Evolutionary conservation across 1,139 yeast species (phyloP), one percentile per base, ranked within the genome.

Genomic region (Diutina siamensis): DNA sequence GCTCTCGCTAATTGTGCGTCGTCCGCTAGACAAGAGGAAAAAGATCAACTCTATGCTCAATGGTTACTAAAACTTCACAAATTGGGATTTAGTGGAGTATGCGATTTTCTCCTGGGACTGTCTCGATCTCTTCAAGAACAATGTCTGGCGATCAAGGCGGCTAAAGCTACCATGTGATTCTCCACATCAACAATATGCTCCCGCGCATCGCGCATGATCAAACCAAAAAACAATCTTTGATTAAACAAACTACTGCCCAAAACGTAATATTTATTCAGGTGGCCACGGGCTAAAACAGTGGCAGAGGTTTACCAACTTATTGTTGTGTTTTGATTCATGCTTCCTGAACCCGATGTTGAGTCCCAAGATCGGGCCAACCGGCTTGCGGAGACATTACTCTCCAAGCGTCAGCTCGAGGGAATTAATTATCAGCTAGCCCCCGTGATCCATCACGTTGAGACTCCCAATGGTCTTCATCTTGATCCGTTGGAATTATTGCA

Each of bases 401-500:
- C 40, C 18, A n/a, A 21, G 5, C 10, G 9, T 5, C 40, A 35
- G 12, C 17, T 35, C 13, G 40, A 21, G 15, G 18, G 28, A 12
- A 27, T 35, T 21, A 35, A 35, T 17, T 22, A 22, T n/a, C 40
- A 35, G 28, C 28, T 35, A 13, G 40, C 40, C 9, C 40, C 40
- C 10, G 40, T 35, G 28, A 27, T 35, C 4, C 22, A 13, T 22
- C 40, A 35, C 18, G 20, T 35, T 15, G 15, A 35, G 27, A 35
- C 40, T 7, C 40, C 40, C 7, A 19, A 13, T 9, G 17, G 5
- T 15, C 17, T 13, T 8, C 25, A 21, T 10, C 15, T 35, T 8
- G 18, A 21, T 8, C 40, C 40, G 28, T 35, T 35, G 18, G 12
- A 12, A 22, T 21, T 35, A 8, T 12, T 27, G 27, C 52, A 51